Percentiles rank a stretch among this genome's conserved stretches.
Evolutionary conservation across 495 filamentous ascomycete genomes (phyloP).

Genomic region (Bryoglossum gracile): DNA sequence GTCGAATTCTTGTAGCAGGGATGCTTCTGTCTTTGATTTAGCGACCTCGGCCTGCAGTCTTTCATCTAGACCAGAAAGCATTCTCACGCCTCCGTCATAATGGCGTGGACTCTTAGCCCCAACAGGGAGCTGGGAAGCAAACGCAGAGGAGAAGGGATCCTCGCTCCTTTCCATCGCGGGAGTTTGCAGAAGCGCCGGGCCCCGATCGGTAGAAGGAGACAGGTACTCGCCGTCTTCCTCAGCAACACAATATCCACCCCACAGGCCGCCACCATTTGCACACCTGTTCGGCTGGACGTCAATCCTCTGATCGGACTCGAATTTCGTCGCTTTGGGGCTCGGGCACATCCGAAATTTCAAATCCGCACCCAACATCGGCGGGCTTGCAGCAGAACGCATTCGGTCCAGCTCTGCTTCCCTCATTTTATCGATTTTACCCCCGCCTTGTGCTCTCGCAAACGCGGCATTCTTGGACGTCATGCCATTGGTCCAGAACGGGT

Average conservation of each 20-base stretch:
- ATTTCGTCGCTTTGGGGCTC: slow-evolving; percentile 73
- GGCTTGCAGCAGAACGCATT: slow-evolving; percentile 50
- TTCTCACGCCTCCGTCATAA: slow-evolving; percentile 27
- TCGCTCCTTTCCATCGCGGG: slow-evolving; percentile 14
- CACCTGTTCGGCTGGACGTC: slow-evolving; percentile 42
- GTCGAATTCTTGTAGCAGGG: slow-evolving; percentile 59
- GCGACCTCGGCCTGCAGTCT: slow-evolving; percentile 40
- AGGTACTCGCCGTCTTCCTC: slow-evolving; percentile 33
- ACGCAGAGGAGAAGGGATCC: slow-evolving; percentile 24
- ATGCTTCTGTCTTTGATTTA: slow-evolving; percentile 40
- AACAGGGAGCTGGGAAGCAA: slow-evolving; percentile 3
- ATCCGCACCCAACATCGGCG: slow-evolving; percentile 79
- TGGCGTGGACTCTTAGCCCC: background rate
- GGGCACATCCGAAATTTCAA: slow-evolving; percentile 67
- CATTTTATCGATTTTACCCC: slow-evolving; percentile 34
- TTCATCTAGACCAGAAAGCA: slow-evolving; percentile 43
- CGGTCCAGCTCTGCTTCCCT: slow-evolving; percentile 31
- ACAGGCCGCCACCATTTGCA: slow-evolving; percentile 47
- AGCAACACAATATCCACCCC: slow-evolving; percentile 58
- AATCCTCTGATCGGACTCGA: slow-evolving; percentile 54
- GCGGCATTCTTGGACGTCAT: slow-evolving; percentile 23
- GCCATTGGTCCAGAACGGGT: slow-evolving; percentile 31
- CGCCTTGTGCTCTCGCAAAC: slow-evolving; percentile 34
- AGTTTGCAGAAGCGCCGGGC: slow-evolving; percentile 23
- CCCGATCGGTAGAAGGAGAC: slow-evolving; percentile 25